Conservation (phyloP, 2,329 filamentous ascomycete genomes). For the Dactylella cylindrospora region DNA sequence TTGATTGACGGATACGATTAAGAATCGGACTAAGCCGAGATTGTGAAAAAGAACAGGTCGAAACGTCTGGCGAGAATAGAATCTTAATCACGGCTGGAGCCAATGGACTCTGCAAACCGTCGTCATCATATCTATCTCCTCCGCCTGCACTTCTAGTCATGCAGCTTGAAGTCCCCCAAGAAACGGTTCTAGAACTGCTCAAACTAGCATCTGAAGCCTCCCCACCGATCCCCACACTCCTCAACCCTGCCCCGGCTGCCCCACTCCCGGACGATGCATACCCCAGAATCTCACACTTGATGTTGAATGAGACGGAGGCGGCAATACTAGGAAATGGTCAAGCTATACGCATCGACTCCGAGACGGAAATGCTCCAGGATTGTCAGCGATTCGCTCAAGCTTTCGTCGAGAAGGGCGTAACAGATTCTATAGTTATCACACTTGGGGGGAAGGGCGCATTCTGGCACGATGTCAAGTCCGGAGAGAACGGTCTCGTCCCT, state of each 20-base stretch:
- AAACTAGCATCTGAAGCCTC: slow-evolving; percentile 55
- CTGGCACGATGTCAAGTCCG: slow-evolving; percentile 58
- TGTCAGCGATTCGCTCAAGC: slow-evolving; percentile 52
- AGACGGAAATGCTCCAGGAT: slow-evolving; percentile 14
- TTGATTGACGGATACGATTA: no score
- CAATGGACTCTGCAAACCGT: slow-evolving; percentile 59
- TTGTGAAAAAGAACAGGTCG: slow-evolving; percentile 53
- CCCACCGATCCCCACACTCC: slow-evolving; percentile 54
- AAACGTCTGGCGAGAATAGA: slow-evolving; percentile 71
- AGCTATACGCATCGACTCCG: slow-evolving; percentile 15
- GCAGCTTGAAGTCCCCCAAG: slow-evolving; percentile 74
- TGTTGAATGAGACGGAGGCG: slow-evolving; percentile 90
- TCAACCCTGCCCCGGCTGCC: slow-evolving; percentile 82
- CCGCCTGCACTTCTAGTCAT: slow-evolving; percentile 68
- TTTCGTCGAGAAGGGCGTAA: slow-evolving; percentile 71
- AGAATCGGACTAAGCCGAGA: no score
- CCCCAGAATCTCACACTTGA: slow-evolving; percentile 69
- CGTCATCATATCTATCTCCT: slow-evolving; percentile 48
- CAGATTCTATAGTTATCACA: slow-evolving; percentile 73
- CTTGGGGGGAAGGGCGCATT: slow-evolving; percentile 78
- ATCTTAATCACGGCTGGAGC: slow-evolving; percentile 74
- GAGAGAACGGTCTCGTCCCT: slow-evolving; percentile 58
- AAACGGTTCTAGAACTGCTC: slow-evolving; percentile 66
- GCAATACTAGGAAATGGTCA: slow-evolving; percentile 56
- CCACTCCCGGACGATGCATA: slow-evolving; percentile 68